Conservation (phyloP, 441 rosid species). For the Kokia cookei region DNA sequence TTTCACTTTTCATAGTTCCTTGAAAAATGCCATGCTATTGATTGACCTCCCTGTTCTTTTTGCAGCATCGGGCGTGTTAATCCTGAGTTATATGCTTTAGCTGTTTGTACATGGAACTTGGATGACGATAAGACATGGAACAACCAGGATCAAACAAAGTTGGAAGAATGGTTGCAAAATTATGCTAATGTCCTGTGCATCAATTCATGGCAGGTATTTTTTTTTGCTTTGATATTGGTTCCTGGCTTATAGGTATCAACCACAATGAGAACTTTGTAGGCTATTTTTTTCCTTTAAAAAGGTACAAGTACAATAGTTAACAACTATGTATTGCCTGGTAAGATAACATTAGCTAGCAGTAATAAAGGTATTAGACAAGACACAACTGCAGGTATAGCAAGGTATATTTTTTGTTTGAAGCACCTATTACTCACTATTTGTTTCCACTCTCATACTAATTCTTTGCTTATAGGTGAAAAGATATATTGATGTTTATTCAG, state of each 20-base stretch:
- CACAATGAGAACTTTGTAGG: not conserved
- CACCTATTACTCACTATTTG: not conserved
- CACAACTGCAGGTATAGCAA: not conserved
- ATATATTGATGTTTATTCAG: slow-evolving; percentile 83
- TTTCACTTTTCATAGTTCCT: not conserved
- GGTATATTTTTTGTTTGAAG: not conserved
- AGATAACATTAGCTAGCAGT: not conserved
- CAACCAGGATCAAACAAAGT: slow-evolving; percentile 22
- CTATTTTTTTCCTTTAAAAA: not conserved
- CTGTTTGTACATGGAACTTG: slow-evolving; percentile 54
- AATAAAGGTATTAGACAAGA: not conserved
- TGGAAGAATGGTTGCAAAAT: slow-evolving; percentile 55
- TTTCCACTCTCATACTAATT: slow-evolving; percentile 3
- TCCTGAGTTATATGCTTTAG: slow-evolving; percentile 91
- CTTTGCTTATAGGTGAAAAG: slow-evolving; percentile 66
- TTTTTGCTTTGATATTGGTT: not conserved
- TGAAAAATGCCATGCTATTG: not conserved
- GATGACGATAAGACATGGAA: slow-evolving; percentile 20
- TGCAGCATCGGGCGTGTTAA: slow-evolving; percentile 91
- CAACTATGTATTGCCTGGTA: not conserved
- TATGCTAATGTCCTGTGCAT: slow-evolving; percentile 72
- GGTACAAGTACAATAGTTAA: not conserved
- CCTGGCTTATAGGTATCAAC: not conserved
- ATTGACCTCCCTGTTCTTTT: not conserved
- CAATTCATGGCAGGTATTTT: slow-evolving; percentile 92